A percentile compares a stretch with the other conserved stretches of the same genome.
Conservation (phyloP, 148 eudicot genomes). For the Rheum nobile region DNA sequence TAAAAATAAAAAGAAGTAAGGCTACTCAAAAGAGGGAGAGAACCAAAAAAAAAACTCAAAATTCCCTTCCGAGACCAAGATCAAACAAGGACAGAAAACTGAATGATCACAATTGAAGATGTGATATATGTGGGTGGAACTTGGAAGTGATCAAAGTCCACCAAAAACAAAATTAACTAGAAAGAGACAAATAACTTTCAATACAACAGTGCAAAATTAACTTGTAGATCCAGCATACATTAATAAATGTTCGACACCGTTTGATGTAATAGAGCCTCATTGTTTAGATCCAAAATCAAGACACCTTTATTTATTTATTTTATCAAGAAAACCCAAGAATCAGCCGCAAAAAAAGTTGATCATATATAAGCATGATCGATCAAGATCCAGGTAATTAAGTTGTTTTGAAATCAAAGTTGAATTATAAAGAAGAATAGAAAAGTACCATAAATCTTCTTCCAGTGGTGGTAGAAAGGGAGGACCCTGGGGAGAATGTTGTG, state of each 20-base stretch:
- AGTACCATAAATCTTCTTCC: conserved; percentile 90
- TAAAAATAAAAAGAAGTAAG: too few relatives aligned
- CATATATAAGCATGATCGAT: not conserved
- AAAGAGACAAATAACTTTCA: not conserved
- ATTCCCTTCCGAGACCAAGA: not conserved
- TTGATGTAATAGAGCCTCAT: too few relatives aligned
- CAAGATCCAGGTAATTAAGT: too few relatives aligned
- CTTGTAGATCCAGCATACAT: not conserved
- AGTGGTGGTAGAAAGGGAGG: conserved; percentile 85
- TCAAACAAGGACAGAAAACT: not conserved
- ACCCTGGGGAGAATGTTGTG: conserved; percentile 87
- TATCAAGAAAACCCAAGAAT: not conserved
- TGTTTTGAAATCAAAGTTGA: too few relatives aligned
- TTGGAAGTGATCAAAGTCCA: not conserved
- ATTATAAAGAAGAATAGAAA: too few relatives aligned
- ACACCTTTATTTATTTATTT: not conserved
- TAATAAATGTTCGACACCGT: not conserved
- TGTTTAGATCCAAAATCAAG: not conserved
- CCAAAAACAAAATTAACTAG: not conserved
- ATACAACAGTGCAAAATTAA: not conserved
- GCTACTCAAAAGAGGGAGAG: not conserved
- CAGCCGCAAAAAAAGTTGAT: not conserved
- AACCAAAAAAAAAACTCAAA: not conserved
- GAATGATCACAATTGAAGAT: not conserved
- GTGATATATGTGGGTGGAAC: not conserved